Evolutionary conservation across 257 asterid genomes (phyloP).

Genomic region (Marsdenia floribunda): DNA sequence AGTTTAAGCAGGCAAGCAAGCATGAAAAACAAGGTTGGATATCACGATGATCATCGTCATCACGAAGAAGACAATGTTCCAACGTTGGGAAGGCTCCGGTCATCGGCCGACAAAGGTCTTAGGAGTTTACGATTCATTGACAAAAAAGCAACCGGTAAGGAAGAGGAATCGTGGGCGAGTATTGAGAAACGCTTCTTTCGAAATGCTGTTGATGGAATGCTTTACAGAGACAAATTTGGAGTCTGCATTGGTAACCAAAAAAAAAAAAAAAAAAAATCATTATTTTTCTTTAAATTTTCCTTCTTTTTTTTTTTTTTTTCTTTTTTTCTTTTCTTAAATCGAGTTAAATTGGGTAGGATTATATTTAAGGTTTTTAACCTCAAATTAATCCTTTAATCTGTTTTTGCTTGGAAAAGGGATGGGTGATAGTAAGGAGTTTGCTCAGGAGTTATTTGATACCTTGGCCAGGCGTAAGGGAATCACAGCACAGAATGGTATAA

Average conservation of each 20-base stretch:
- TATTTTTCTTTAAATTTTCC: background rate
- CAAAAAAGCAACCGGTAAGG: conserved; percentile 66
- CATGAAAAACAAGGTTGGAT: conserved; percentile 22
- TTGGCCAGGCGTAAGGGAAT: conserved; percentile 65
- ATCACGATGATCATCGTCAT: background rate
- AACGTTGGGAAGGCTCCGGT: conserved; percentile 43
- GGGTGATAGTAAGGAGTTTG: conserved; percentile 89
- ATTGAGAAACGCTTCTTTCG: conserved; percentile 58
- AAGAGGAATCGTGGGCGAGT: conserved; percentile 67
- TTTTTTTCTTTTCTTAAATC: background rate
- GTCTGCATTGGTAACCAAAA: conserved; percentile 63
- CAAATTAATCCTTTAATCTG: no score
- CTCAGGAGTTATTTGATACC: conserved; percentile 71
- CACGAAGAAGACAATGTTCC: conserved; percentile 11
- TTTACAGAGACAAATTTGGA: conserved; percentile 75
- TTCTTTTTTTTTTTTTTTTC: background rate
- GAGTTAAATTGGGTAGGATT: background rate
- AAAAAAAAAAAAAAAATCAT: no score
- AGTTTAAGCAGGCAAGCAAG: background rate
- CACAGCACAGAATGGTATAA: conserved; percentile 50
- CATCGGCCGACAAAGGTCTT: conserved; percentile 61
- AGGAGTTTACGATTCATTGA: conserved; percentile 76
- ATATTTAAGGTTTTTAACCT: background rate
- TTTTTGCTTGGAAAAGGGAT: conserved; percentile 47
- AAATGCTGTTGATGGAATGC: conserved; percentile 40